Evolutionary conservation across 345 rosid species (phyloP).

Genomic region (Trapa incisa): DNA sequence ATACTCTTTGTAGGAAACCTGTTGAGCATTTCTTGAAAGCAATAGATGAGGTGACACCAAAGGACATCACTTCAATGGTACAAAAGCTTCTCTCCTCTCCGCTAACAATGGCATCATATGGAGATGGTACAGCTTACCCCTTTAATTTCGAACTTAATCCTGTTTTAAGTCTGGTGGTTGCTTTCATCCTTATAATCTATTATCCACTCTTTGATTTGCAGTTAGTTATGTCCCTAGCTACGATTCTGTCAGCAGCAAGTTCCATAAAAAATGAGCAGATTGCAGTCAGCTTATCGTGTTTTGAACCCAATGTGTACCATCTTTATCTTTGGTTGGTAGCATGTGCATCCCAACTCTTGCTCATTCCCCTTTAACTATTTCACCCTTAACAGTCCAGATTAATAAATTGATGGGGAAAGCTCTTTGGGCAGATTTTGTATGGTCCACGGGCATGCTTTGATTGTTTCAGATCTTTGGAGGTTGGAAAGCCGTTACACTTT

Average conservation of each 20-base stretch:
- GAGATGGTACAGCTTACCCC: conserved; percentile 50
- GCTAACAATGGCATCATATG: conserved; percentile 87
- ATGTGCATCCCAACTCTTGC: background rate
- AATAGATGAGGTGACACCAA: conserved; percentile 40
- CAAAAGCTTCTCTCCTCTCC: conserved; percentile 56
- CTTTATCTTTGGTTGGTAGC: background rate
- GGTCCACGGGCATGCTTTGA: background rate
- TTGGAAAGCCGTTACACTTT: conserved; percentile 2
- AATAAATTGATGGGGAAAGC: background rate
- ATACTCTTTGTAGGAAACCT: conserved; percentile 43
- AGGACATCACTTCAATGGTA: conserved; percentile 48
- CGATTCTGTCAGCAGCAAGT: conserved; percentile 45
- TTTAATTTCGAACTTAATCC: background rate
- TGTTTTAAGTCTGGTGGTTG: background rate
- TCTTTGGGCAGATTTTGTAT: background rate
- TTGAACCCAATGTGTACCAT: background rate
- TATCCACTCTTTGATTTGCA: conserved; percentile 13
- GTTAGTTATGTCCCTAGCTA: conserved; percentile 56
- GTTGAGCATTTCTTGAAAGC: conserved; percentile 57
- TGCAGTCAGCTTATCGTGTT: background rate
- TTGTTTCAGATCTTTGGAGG: background rate
- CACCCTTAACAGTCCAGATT: background rate
- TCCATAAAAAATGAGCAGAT: conserved; percentile 23
- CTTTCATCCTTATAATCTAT: background rate
- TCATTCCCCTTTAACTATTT: background rate